Percentiles rank a stretch among this genome's conserved stretches.
Evolutionary conservation across 1,284 basidiomycete species (phyloP).

Genomic region (Inonotus hispidus): DNA sequence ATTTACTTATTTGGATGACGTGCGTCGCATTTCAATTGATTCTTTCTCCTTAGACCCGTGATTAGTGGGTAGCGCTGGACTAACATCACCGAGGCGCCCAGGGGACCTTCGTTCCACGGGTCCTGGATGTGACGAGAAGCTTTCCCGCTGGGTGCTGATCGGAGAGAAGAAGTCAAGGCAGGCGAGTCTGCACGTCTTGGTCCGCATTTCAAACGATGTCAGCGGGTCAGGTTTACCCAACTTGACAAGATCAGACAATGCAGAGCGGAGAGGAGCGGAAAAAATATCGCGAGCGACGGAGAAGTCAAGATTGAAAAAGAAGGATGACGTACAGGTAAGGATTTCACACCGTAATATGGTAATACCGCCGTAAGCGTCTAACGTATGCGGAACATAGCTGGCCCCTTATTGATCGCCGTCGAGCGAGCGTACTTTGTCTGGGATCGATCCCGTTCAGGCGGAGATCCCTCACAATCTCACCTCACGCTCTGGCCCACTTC

Average conservation of each 20-base stretch:
- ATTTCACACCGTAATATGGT: too few species aligned
- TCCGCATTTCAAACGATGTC: too few species aligned
- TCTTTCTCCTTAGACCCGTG: too few species aligned
- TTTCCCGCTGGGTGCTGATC: background rate
- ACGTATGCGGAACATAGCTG: too few species aligned
- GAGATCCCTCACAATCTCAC: background rate
- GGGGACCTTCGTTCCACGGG: background rate
- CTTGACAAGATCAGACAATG: background rate
- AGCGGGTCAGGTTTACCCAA: background rate
- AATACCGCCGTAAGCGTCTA: too few species aligned
- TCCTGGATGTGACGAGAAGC: background rate
- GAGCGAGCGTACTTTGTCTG: background rate
- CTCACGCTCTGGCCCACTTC: background rate
- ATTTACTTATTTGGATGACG: too few species aligned
- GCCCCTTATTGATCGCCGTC: background rate
- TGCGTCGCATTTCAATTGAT: too few species aligned
- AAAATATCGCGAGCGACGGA: background rate
- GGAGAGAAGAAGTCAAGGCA: background rate
- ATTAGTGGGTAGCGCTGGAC: background rate
- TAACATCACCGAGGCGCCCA: background rate
- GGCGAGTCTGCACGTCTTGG: too few species aligned
- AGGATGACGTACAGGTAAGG: background rate
- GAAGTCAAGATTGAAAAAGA: background rate
- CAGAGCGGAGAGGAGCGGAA: background rate
- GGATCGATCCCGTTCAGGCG: background rate